A percentile compares a stretch with the other conserved stretches of the same genome.
These are phyloP conservation scores for Leishmania amazonensis DNA, from an alignment of 208 protist species.

Conservation along the genomic window DNA sequence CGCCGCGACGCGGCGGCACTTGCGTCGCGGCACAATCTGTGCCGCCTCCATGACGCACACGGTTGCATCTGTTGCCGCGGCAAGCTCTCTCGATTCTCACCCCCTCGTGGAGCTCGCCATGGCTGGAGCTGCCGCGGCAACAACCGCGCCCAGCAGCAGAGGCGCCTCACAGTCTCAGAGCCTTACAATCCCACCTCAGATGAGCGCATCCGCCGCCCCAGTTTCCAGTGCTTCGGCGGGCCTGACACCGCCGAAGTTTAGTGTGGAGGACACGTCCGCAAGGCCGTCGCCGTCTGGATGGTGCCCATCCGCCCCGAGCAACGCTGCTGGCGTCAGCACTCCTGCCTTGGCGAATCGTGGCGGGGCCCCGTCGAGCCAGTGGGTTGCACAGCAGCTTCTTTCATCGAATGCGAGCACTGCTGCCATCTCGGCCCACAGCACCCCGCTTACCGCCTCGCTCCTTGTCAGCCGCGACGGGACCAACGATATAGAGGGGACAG, in stretches of 20 bases:
- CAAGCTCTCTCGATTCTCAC: slow-evolving; percentile 7
- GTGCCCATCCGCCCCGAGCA: neutral
- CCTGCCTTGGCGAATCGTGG: neutral
- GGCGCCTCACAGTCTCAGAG: slow-evolving; percentile 19
- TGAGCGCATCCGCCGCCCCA: neutral
- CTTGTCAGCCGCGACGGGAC: slow-evolving; percentile 18
- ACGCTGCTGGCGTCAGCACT: neutral
- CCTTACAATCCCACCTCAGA: slow-evolving; percentile 15
- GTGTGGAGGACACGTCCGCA: slow-evolving; percentile 30
- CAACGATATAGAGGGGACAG: slow-evolving; percentile 11
- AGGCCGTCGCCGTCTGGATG: neutral
- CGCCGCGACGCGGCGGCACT: slow-evolving; percentile 29
- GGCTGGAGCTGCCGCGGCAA: neutral
- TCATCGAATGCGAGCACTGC: slow-evolving; percentile 35
- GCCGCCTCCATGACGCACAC: slow-evolving; percentile 12
- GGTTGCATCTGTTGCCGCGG: neutral
- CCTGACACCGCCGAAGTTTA: slow-evolving; percentile 26
- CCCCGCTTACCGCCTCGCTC: slow-evolving; percentile 24
- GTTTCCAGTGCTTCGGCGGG: neutral
- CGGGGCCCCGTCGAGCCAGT: slow-evolving; percentile 1
- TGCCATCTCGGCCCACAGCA: slow-evolving; percentile 28
- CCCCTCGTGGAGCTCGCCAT: slow-evolving; percentile 2
- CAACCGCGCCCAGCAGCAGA: slow-evolving; percentile 8
- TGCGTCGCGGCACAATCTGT: slow-evolving; percentile 26
- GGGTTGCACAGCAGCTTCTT: slow-evolving; percentile 19